phyloP scores from a whole-genome alignment of 768 basidiomycete species.

The Leccinum subgranulosum region DNA sequence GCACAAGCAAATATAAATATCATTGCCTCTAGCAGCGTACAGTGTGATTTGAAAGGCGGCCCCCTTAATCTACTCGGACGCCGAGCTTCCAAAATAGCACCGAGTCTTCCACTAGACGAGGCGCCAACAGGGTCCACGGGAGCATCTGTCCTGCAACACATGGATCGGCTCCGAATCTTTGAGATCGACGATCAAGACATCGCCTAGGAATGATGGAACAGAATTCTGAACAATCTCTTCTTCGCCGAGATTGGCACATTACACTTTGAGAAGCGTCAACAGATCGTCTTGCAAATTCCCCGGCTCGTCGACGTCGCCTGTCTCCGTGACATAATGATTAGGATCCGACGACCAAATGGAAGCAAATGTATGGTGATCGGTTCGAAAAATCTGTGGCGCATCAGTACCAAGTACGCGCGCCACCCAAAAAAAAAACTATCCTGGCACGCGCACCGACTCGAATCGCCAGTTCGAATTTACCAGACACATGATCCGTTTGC shows the following conservation, averaged over 20 bases:
- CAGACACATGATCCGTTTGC: conserved; percentile 72
- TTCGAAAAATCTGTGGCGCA: conserved; percentile 75
- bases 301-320: conserved; percentile 21
- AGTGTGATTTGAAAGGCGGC: conserved; percentile 75
- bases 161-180: conserved; percentile 61
- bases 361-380: conserved; percentile 54
- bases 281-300: too few relatives aligned
- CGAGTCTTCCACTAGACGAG: conserved; percentile 53
- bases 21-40: conserved; percentile 42
- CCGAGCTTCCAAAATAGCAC: conserved; percentile 71
- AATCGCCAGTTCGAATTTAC: conserved; percentile 85
- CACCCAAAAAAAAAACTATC: background rate
- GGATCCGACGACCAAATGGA: background rate
- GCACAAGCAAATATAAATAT: conserved; percentile 53
- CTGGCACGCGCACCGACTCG: conserved; percentile 45
- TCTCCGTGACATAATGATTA: conserved; percentile 22
- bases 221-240: conserved; percentile 34
- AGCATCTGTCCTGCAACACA: conserved; percentile 33
- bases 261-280: too few relatives aligned
- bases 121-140: conserved; percentile 4
- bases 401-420: background rate
- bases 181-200: conserved; percentile 58
- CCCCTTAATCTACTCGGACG: conserved; percentile 55
- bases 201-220: conserved; percentile 56
- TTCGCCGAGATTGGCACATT: too few relatives aligned